Evolutionary conservation across 331 rosid species (phyloP).

Genomic region (Quercus lobata): DNA sequence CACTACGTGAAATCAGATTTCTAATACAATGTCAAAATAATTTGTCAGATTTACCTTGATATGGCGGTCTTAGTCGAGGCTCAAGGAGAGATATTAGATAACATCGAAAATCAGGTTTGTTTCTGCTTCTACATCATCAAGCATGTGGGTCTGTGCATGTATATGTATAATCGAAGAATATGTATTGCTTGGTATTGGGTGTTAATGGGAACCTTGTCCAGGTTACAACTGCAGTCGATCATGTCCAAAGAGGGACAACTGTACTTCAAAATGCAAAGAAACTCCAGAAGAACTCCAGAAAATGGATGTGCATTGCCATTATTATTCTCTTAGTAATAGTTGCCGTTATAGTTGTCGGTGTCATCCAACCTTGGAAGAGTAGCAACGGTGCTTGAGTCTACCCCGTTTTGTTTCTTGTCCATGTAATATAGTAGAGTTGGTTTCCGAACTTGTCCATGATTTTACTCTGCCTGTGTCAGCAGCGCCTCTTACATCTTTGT

Average conservation of each 20-base stretch:
- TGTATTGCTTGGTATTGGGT: constrained; percentile 22
- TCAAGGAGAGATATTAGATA: constrained; percentile 85
- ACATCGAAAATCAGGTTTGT: constrained; percentile 94
- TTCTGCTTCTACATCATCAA: constrained; percentile 8
- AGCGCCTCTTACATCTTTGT: constrained; percentile 22
- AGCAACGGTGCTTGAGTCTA: constrained; percentile 51
- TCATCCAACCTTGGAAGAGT: constrained; percentile 83
- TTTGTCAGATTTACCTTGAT: constrained; percentile 77
- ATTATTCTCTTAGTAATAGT: constrained; percentile 66
- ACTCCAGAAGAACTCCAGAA: constrained; percentile 78
- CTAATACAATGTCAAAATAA: constrained; percentile 14
- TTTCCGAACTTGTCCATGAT: constrained; percentile 16
- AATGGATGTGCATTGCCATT: constrained; percentile 88
- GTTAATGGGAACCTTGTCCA: constrained; percentile 56
- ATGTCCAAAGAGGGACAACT: constrained; percentile 77
- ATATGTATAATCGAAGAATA: constrained; percentile 12
- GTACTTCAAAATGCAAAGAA: constrained; percentile 82
- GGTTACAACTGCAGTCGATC: constrained; percentile 70
- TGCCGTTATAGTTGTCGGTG: constrained; percentile 67
- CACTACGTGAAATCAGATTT: neutral
- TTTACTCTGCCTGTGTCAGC: constrained; percentile 12
- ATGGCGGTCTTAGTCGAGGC: constrained; percentile 94
- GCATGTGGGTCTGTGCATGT: constrained; percentile 20
- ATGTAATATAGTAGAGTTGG: constrained; percentile 29
- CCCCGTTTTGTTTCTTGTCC: constrained; percentile 33